These are phyloP conservation scores for Verticillium nonalfalfae DNA, from an alignment of 2,329 filamentous ascomycete genomes.

Conservation along the genomic window DNA sequence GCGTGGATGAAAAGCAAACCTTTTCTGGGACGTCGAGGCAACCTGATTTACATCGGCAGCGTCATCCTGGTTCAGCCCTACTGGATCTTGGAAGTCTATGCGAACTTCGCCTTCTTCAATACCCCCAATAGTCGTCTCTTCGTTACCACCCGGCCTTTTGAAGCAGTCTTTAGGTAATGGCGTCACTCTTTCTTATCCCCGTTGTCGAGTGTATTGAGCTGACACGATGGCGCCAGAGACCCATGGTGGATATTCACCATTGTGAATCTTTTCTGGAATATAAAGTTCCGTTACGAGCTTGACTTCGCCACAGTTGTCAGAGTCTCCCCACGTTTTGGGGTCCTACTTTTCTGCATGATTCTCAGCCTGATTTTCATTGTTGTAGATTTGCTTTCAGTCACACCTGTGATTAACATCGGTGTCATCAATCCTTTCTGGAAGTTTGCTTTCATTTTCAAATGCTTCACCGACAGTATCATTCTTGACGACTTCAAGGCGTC, in stretches of 20 bases:
- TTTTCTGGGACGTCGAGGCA: constrained; percentile 44
- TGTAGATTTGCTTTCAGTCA: constrained; percentile 55
- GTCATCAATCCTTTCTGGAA: constrained; percentile 60
- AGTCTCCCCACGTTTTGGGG: constrained; percentile 57
- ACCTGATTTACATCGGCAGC: constrained; percentile 50
- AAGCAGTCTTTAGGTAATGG: constrained; percentile 49
- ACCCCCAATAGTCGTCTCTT: constrained; percentile 43
- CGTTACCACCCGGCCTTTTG: constrained; percentile 47
- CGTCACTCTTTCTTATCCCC: not conserved
- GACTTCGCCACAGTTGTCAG: constrained; percentile 48
- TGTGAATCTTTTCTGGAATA: constrained; percentile 53
- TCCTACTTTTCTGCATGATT: constrained; percentile 55
- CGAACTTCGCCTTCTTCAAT: constrained; percentile 62
- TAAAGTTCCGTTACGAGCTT: constrained; percentile 56
- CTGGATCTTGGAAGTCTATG: constrained; percentile 59
- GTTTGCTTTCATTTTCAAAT: constrained; percentile 56
- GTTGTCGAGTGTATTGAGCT: too few relatives aligned
- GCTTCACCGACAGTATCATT: constrained; percentile 59
- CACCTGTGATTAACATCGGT: constrained; percentile 35
- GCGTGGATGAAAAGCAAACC: constrained; percentile 62
- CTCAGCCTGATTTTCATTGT: constrained; percentile 55
- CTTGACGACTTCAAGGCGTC: constrained; percentile 64
- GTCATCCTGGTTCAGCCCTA: constrained; percentile 55
- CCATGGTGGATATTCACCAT: constrained; percentile 65
- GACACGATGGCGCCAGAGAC: constrained; percentile 30